Base-by-base conservation (phyloP, 208 protist genomes). In the Herpetomonas samuelpessoai region DNA sequence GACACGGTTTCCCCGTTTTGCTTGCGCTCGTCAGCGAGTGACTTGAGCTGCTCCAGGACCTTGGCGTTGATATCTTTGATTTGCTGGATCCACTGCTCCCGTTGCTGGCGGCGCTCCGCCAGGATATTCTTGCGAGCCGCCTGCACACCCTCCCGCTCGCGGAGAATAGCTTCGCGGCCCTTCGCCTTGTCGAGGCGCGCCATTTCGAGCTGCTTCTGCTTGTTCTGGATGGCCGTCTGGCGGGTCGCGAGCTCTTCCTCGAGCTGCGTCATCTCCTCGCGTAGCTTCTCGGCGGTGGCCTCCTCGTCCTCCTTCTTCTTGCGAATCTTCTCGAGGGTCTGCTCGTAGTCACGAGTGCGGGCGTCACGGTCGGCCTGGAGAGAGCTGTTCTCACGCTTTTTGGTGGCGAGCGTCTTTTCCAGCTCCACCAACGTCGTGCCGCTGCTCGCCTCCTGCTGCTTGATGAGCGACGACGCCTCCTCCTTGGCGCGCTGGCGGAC, bases 241-340 rank as follows among this genome's bases (percentile, higher is more conserved):
- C 91, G 83, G 28, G 67, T 56, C 21, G 60, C 75, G 19, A 97
- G 76, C 62, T 97, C 86, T 61, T 86, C 78, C 69, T 96, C 85
- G 21, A 95, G 57, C 57, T 88, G 74, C 30, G 51, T 44, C 68
- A 96, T 81, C 61, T 95, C 89, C 55, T 87, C 84, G n/a, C 72
- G 74, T 45, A 96, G 74, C 48, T 72, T 69, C 47, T 79, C 65
- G 29, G 83, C 75, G 16, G 75, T 61, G 22, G 41, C 70, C 62
- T 97, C 91, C 68, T 97, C 86, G 3, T 89, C 78, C 35, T 97
- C 62, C 71, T 94, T 93, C 79, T 93, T 95, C 28, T 79, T 84
- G 28, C 91, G 86, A 55, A 93, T 88, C 71, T 90, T 86, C 31
- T 97, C 86, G 38, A 97, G 66, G 24, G 76, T 79, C 69, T 92